Evolutionary conservation across 2,329 filamentous ascomycete genomes (phyloP), one percentile per base, ranked within the genome.

Genomic region (Neofusicoccum ribis): DNA sequence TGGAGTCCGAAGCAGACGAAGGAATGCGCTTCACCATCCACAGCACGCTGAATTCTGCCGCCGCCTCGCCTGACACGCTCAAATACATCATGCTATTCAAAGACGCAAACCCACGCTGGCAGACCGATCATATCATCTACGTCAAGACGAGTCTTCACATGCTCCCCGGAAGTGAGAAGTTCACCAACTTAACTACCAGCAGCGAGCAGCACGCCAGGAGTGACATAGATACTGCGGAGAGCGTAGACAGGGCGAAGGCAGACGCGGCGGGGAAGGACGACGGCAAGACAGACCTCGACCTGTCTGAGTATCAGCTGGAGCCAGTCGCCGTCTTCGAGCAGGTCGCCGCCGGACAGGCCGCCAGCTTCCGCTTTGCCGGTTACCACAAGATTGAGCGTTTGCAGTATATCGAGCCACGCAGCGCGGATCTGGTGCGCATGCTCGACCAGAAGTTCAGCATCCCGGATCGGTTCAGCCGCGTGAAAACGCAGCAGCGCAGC

Each of bases 381-480:
- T 75, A 68, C 62, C 70, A 69, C 64, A 59, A 51, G 12, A 69
- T 75, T 44, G 60, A 67, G 2, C 62, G 63, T 7, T n/a, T 73
- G 34, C 64, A 69, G 9, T 66, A 71, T 23, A 68, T 75, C 7
- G 66, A 67, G 36, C 70, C 73, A 0, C n/a, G 63, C 27, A 72
- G 68, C 41, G 52, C 58, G 8, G 68, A 68, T 27, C 66, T 74
- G 2, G 43, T 70, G 3, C 68, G 67, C 27, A 74, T 74, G 73
- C 67, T 75, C 14, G 67, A 71, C 61, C 72, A 75, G 66, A 75
- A 75, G 64, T 74, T 70, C 70, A 66, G 64, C 34, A 58, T 41
- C 12, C 41, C 50, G 6, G 69, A 72, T 47, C 43, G 62, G 11
- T 59, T 39, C 34, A 69, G 70, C 23, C 67, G 69, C 23, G 59